Evolutionary conservation across 768 basidiomycete genomes (phyloP).

Genomic region (Hemileccinum rubropunctum): DNA sequence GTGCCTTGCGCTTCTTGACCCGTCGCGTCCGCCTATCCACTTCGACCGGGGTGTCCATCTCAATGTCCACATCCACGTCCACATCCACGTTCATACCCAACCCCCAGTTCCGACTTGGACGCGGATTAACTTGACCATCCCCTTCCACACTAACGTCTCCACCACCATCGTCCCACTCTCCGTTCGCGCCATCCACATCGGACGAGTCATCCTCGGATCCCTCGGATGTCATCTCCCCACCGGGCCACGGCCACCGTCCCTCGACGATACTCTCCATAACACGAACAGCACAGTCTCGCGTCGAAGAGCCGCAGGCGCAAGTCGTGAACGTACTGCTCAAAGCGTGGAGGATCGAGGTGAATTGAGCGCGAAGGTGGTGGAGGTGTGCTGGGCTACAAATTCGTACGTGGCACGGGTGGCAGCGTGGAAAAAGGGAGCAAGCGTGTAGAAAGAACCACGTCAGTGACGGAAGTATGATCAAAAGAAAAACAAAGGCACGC

Average conservation of each 20-base stretch:
- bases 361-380: slow-evolving; percentile 57
- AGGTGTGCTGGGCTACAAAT: slow-evolving; percentile 43
- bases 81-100: slow-evolving; percentile 26
- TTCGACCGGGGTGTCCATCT: slow-evolving; percentile 12
- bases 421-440: too few relatives aligned
- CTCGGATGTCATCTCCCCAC: slow-evolving; percentile 25
- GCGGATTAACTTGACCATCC: slow-evolving; percentile 9
- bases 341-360: slow-evolving; percentile 67
- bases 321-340: slow-evolving; percentile 70
- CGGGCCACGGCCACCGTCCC: slow-evolving; percentile 30
- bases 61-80: slow-evolving; percentile 24
- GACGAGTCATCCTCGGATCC: slow-evolving; percentile 21
- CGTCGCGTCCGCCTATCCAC: slow-evolving; percentile 4
- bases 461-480: background rate
- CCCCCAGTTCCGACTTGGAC: slow-evolving; percentile 10
- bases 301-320: slow-evolving; percentile 66
- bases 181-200: slow-evolving; percentile 12
- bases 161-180: slow-evolving; percentile 15
- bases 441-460: background rate
- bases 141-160: slow-evolving; percentile 26
- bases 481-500: background rate
- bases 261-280: slow-evolving; percentile 69
- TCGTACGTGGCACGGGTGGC: too few relatives aligned
- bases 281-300: slow-evolving; percentile 59
- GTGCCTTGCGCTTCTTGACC: slow-evolving; percentile 20